Percentiles rank a stretch among this genome's conserved stretches.
Evolutionary conservation across 2,329 filamentous ascomycete species (phyloP).

Genomic region (Camillea tinctor): DNA sequence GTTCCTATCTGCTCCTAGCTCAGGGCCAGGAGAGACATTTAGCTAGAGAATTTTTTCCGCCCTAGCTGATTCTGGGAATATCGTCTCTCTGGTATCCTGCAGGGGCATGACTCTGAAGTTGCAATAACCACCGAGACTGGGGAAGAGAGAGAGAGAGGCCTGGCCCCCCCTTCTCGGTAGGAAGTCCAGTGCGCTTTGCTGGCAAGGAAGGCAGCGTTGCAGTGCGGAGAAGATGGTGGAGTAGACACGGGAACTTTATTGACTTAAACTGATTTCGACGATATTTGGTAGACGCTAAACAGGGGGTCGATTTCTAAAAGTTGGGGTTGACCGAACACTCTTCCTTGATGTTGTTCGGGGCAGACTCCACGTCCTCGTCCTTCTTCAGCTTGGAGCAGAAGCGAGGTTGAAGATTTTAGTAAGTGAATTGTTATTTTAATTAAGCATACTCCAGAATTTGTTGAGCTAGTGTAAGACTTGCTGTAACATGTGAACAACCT

Average conservation of each 20-base stretch:
- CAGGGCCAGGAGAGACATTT: neutral
- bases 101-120: neutral
- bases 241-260: constrained; percentile 18
- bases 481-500: neutral
- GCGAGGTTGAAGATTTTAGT: neutral
- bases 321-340: constrained; percentile 12
- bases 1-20: constrained; percentile 2
- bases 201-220: constrained; percentile 14
- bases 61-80: constrained; percentile 12
- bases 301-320: constrained; percentile 12
- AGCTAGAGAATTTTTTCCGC: constrained; percentile 7
- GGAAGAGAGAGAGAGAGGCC: neutral
- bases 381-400: neutral
- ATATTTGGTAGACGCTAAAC: constrained; percentile 15
- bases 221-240: constrained; percentile 23
- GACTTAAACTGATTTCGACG: constrained; percentile 13
- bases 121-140: constrained; percentile 5
- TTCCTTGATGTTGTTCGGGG: constrained; percentile 3
- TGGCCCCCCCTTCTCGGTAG: constrained; percentile 9
- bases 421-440: neutral
- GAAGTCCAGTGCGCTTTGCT: constrained; percentile 4
- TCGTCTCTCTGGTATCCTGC: constrained; percentile 3
- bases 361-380: neutral
- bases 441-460: neutral
- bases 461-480: neutral